Evolutionary conservation across 495 filamentous ascomycete genomes (phyloP).

Genomic region (Penicillium samsonianum): DNA sequence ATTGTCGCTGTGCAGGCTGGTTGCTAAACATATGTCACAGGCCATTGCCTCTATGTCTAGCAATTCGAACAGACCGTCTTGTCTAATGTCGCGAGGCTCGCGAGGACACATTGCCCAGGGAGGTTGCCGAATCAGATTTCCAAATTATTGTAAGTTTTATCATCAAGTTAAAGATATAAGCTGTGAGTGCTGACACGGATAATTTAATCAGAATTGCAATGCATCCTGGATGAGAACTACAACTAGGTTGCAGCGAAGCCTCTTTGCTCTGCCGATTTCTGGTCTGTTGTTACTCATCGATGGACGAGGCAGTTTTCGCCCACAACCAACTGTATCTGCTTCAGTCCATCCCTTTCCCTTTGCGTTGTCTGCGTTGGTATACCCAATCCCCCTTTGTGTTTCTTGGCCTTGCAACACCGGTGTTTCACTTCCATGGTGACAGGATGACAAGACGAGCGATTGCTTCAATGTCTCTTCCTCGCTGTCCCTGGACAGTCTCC

Average conservation of each 20-base stretch:
- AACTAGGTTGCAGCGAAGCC: neutral
- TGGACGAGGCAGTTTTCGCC: neutral
- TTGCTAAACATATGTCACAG: constrained; percentile 36
- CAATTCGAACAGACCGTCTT: constrained; percentile 65
- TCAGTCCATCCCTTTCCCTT: neutral
- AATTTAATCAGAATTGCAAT: neutral
- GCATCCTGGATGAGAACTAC: neutral
- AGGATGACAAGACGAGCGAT: neutral
- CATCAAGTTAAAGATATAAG: neutral
- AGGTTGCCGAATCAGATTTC: constrained; percentile 25
- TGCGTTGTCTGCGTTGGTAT: neutral
- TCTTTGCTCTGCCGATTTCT: neutral
- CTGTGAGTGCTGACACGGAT: neutral
- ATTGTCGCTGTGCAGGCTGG: neutral
- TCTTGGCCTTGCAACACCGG: neutral
- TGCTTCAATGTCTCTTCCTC: neutral
- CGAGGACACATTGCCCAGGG: constrained; percentile 46
- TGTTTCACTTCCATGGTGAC: constrained; percentile 7
- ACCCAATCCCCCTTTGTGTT: neutral
- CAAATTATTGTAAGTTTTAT: neutral
- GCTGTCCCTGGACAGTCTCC: neutral
- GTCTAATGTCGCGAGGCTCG: constrained; percentile 76
- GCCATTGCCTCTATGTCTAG: constrained; percentile 85
- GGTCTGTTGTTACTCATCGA: neutral
- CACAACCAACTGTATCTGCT: neutral